Conservation (phyloP, 2,329 filamentous ascomycete genomes). For the Byssochlamys sp. region DNA sequence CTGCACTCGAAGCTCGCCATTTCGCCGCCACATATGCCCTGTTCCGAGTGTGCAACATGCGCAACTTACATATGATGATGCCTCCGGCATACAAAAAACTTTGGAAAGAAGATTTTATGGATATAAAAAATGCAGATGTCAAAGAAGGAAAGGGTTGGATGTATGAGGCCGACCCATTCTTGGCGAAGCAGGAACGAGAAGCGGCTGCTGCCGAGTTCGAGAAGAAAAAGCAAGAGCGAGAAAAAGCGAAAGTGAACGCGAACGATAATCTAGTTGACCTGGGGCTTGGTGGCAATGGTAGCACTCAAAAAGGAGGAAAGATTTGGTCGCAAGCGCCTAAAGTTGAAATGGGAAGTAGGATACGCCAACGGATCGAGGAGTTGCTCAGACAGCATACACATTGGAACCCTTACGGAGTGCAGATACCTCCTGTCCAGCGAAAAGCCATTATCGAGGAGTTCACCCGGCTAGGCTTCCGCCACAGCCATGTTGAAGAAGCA, state of each 20-base stretch:
- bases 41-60: conserved; percentile 87
- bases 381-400: conserved; percentile 66
- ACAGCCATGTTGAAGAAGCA: conserved; percentile 81
- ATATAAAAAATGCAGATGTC: conserved; percentile 70
- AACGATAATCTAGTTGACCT: conserved; percentile 57
- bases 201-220: conserved; percentile 65
- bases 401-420: conserved; percentile 75
- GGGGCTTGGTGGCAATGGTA: conserved; percentile 26
- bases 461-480: conserved; percentile 70
- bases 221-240: conserved; percentile 67
- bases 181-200: conserved; percentile 66
- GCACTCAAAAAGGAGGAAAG: conserved; percentile 48
- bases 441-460: conserved; percentile 62
- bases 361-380: conserved; percentile 67
- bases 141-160: conserved; percentile 72
- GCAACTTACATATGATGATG: conserved; percentile 88
- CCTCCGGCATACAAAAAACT: conserved; percentile 80
- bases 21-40: conserved; percentile 86
- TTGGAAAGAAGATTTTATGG: conserved; percentile 80
- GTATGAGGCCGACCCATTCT: conserved; percentile 92
- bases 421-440: conserved; percentile 51
- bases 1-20: conserved; percentile 81
- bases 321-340: conserved; percentile 80
- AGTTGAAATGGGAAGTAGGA: conserved; percentile 82
- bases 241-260: conserved; percentile 50